Evolutionary conservation across 2,329 filamentous ascomycete species (phyloP), one percentile per base, ranked within the genome.

Genomic region (Allantophomopsis lycopodina): DNA sequence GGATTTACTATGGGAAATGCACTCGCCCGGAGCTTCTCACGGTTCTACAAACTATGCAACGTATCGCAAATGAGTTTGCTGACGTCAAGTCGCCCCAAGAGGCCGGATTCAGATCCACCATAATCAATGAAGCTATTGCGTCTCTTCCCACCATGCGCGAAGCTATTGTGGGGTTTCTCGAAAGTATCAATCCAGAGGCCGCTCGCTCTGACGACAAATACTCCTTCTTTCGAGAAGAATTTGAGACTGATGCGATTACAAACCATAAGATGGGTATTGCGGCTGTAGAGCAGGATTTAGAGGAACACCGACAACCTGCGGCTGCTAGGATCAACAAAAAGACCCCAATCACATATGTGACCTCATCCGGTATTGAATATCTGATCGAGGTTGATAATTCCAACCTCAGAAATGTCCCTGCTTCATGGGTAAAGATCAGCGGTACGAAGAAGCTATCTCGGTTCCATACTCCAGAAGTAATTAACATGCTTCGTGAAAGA

Each of bases 1-100:
- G 91, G 35, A 94, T 98, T 43, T 98, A 96, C 64, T 98, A 98
- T 60, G 87, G 88, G 37, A 95, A 94, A 62, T 96, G 88, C 58
- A 83, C 84, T 1, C 78, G 91, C 0, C 82, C 88, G 0, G 91
- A 98, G 58, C 74, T 98, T 4, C 68, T 96, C 2, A 76, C 74
- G 1, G 80, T 93, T 4, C 67, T 98, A 2, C 88, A 96, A 57
- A 83, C 83, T 0, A 66, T 98, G 42, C 87, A 94, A 51, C 73
- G 68, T 42, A 85, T 96, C 35, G 74, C 85, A 0, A 76, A 73
- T 40, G 81, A 91, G 51, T 96, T 86, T 54, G 64, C 73, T 1
- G 66, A 73, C 44, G 69, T 86, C 45, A 79, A 79, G 42, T 64
- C 68, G 0, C 64, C 80, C 2, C 65, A 67, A 7, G 76, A 86